Conservation (phyloP, 164 flowering plant genomes). For the Magnolia changhungtana region DNA sequence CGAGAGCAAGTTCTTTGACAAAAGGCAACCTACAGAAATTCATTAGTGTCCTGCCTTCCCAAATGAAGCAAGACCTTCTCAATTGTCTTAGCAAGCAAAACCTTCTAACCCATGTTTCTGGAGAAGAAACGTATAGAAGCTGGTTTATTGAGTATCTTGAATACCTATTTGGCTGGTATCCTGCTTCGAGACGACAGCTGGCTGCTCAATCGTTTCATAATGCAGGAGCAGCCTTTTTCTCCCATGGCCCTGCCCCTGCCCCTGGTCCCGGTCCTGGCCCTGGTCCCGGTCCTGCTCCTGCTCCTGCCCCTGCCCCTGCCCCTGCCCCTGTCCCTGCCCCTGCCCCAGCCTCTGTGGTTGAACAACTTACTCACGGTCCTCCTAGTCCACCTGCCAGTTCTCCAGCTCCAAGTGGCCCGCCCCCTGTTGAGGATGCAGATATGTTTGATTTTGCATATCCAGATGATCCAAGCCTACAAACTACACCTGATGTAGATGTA, state of each 20-base stretch:
- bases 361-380: slow-evolving; percentile 22
- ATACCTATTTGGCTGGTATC: slow-evolving; percentile 24
- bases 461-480: slow-evolving; percentile 17
- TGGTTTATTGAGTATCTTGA: slow-evolving; percentile 38
- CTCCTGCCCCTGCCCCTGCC: background rate
- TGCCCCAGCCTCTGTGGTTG: slow-evolving; percentile 5
- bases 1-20: slow-evolving; percentile 10
- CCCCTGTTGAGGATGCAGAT: slow-evolving; percentile 18
- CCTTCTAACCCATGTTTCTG: slow-evolving; percentile 25
- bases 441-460: slow-evolving; percentile 8
- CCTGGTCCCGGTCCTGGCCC: background rate
- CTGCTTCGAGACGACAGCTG: slow-evolving; percentile 31
- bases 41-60: slow-evolving; percentile 37
- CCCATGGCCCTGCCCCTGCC: slow-evolving; percentile 18
- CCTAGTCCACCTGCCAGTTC: slow-evolving; percentile 27
- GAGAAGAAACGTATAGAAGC: slow-evolving; percentile 34
- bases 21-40: slow-evolving; percentile 32
- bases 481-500: slow-evolving; percentile 15
- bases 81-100: slow-evolving; percentile 46
- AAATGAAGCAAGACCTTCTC: slow-evolving; percentile 38
- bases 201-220: slow-evolving; percentile 20
- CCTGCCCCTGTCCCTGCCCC: slow-evolving; percentile 19
- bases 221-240: background rate
- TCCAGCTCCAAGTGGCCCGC: slow-evolving; percentile 15
- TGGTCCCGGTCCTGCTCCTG: slow-evolving; percentile 6